Evolutionary conservation across 805 yeast genomes (phyloP).

Genomic region (Dipodascus albidus): DNA sequence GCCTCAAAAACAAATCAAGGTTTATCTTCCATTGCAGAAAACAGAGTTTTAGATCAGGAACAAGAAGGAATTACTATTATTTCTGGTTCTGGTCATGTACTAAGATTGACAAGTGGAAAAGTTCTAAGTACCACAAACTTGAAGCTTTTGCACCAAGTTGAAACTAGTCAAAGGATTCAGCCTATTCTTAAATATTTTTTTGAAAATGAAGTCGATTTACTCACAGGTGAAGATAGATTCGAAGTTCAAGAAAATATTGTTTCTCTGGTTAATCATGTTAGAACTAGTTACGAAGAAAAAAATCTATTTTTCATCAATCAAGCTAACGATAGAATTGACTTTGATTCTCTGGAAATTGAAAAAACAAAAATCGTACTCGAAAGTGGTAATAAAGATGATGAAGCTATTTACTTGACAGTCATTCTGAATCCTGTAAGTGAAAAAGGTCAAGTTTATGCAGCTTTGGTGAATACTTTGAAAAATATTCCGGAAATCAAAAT

Average conservation of each 20-base stretch:
- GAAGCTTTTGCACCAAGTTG: slow-evolving; percentile 18
- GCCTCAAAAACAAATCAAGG: not conserved
- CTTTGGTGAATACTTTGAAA: slow-evolving; percentile 32
- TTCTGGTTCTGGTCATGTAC: slow-evolving; percentile 9
- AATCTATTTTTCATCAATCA: slow-evolving; percentile 6
- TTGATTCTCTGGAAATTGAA: slow-evolving; percentile 12
- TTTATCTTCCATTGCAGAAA: not conserved
- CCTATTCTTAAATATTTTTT: slow-evolving; percentile 8
- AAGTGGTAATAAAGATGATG: slow-evolving; percentile 18
- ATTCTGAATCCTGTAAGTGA: slow-evolving; percentile 67
- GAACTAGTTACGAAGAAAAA: slow-evolving; percentile 8
- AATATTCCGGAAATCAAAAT: slow-evolving; percentile 40
- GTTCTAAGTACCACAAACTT: slow-evolving; percentile 8
- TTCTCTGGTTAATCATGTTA: slow-evolving; percentile 10
- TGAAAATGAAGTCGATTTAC: slow-evolving; percentile 9
- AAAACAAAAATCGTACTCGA: slow-evolving; percentile 35
- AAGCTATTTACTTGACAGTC: slow-evolving; percentile 43
- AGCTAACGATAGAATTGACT: slow-evolving; percentile 16
- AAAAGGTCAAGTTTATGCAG: slow-evolving; percentile 48
- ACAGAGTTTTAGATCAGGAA: not conserved
- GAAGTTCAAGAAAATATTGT: slow-evolving; percentile 9
- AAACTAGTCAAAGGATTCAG: slow-evolving; percentile 7
- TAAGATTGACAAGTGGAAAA: slow-evolving; percentile 3
- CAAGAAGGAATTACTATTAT: slow-evolving; percentile 1
- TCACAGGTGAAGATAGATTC: slow-evolving; percentile 4